phyloP scores from a whole-genome alignment of 108 stramenopile genomes.

The Ochromonas danica region DNA sequence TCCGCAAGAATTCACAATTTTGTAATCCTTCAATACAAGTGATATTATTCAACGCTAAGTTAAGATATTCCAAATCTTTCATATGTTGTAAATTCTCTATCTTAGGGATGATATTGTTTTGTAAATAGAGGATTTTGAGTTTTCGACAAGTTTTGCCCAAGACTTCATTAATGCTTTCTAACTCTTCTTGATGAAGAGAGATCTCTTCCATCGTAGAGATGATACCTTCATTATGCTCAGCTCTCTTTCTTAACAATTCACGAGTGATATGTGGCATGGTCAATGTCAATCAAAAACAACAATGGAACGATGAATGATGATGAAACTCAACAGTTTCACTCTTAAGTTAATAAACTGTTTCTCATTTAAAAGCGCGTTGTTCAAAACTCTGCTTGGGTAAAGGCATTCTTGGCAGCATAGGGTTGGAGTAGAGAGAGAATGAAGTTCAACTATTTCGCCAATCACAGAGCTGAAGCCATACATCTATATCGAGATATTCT shows the following conservation, averaged over 20 bases:
- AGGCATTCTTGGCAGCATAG: too few species aligned
- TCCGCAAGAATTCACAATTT: slow-evolving; percentile 73
- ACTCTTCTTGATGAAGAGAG: slow-evolving; percentile 81
- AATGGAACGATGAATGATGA: neutral
- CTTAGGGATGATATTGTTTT: slow-evolving; percentile 70
- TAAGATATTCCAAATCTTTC: slow-evolving; percentile 77
- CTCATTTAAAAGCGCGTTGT: too few species aligned
- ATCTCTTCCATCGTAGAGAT: slow-evolving; percentile 78
- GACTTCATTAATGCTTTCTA: slow-evolving; percentile 68
- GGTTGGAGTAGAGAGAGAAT: too few species aligned
- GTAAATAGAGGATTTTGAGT: slow-evolving; percentile 76
- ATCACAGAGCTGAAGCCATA: slow-evolving; percentile 12
- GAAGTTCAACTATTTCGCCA: neutral
- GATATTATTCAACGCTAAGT: slow-evolving; percentile 81
- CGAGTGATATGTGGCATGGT: slow-evolving; percentile 57
- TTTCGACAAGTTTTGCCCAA: slow-evolving; percentile 70
- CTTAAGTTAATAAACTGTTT: too few species aligned
- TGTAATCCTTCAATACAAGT: slow-evolving; percentile 61
- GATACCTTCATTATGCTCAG: slow-evolving; percentile 75
- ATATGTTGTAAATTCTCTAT: slow-evolving; percentile 72
- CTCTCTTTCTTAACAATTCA: slow-evolving; percentile 59
- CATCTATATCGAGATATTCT: slow-evolving; percentile 36
- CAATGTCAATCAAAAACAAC: neutral
- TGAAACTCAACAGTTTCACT: too few species aligned
- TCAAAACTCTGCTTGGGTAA: too few species aligned